phyloP scores from a whole-genome alignment of 345 rosid genomes.

The Sisymbrium altissimum region DNA sequence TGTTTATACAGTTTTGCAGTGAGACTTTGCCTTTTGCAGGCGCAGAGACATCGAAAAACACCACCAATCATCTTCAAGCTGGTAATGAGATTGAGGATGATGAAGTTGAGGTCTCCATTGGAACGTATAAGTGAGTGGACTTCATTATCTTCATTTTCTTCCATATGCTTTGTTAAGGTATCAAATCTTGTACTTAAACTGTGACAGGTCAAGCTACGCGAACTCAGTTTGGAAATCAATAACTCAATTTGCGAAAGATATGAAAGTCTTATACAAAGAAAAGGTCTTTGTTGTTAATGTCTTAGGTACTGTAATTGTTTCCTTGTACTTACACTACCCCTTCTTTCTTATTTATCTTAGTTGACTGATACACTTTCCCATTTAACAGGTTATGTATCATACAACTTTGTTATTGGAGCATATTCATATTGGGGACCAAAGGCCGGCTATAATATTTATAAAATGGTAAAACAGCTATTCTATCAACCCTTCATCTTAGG shows the following conservation, averaged over 20 bases:
- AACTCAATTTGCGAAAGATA: constrained; percentile 12
- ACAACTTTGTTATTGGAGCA: constrained; percentile 94
- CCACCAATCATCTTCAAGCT: background rate
- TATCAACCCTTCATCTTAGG: background rate
- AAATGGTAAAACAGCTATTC: constrained; percentile 41
- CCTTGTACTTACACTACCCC: background rate
- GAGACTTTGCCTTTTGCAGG: constrained; percentile 8
- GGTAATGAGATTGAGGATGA: constrained; percentile 18
- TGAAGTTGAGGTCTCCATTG: constrained; percentile 1
- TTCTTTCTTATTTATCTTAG: background rate
- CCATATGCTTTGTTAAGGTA: background rate
- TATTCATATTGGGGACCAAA: constrained; percentile 98
- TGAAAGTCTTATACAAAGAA: constrained; percentile 22
- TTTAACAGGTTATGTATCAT: constrained; percentile 47
- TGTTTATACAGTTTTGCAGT: background rate
- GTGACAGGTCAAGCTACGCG: background rate
- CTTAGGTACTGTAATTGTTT: constrained; percentile 17
- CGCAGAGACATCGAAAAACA: constrained; percentile 2
- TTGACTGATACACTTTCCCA: background rate
- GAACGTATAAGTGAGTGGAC: constrained; percentile 15
- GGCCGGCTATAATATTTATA: constrained; percentile 85
- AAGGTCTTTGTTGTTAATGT: constrained; percentile 29
- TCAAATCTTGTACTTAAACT: background rate
- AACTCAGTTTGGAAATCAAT: constrained; percentile 1
- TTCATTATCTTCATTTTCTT: background rate